These are phyloP conservation scores for Vanrija sp. DNA, from an alignment of 1,284 basidiomycete genomes.

Conservation along the genomic window DNA sequence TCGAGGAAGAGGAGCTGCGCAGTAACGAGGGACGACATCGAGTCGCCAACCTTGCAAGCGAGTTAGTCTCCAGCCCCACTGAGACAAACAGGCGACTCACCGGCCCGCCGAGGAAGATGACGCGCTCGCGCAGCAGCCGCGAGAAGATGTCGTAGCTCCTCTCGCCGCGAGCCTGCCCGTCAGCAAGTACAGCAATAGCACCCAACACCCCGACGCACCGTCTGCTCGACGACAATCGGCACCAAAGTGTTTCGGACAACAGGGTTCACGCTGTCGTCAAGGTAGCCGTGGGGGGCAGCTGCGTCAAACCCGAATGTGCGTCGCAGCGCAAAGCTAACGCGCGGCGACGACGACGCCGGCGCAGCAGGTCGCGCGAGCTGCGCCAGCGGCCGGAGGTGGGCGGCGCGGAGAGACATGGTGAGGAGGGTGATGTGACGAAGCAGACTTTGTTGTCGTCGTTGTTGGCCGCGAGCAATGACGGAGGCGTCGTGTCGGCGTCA, in stretches of 20 bases:
- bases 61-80: too few relatives aligned
- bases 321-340: too few relatives aligned
- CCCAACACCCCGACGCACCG: conserved; percentile 54
- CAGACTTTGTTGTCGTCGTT: too few relatives aligned
- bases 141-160: conserved; percentile 94
- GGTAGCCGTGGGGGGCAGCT: neutral
- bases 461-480: too few relatives aligned
- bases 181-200: neutral
- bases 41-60: conserved; percentile 84
- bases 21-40: conserved; percentile 75
- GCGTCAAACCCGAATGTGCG: conserved; percentile 8
- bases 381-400: too few relatives aligned
- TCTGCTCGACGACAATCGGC: conserved; percentile 89
- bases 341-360: too few relatives aligned
- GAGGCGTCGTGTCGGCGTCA: too few relatives aligned
- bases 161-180: conserved; percentile 74
- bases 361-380: too few relatives aligned
- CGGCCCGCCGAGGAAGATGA: conserved; percentile 75
- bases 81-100: too few relatives aligned
- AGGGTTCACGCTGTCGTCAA: conserved; percentile 11
- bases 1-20: conserved; percentile 89
- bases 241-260: conserved; percentile 56
- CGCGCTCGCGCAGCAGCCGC: conserved; percentile 77
- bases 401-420: too few relatives aligned
- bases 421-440: too few relatives aligned